These are phyloP conservation scores for Ustilaginoidea virens DNA, from an alignment of 2,329 filamentous ascomycete genomes.

Conservation along the genomic window DNA sequence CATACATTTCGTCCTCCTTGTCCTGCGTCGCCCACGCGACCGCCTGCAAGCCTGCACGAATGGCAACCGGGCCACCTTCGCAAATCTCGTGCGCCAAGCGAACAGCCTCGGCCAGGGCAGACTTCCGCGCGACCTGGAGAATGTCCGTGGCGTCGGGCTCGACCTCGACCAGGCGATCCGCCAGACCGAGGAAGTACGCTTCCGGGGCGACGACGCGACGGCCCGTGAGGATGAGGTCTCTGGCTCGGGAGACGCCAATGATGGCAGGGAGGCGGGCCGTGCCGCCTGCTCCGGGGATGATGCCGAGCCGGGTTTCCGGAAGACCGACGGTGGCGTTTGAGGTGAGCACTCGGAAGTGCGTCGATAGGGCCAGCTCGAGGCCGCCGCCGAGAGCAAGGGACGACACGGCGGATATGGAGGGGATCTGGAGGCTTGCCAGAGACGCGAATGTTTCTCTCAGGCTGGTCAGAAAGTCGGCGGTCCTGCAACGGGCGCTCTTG, in stretches of 20 bases:
- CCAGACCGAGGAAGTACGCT: slow-evolving; percentile 82
- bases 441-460: slow-evolving; percentile 63
- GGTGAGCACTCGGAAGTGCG: slow-evolving; percentile 75
- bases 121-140: slow-evolving; percentile 43
- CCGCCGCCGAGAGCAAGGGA: slow-evolving; percentile 84
- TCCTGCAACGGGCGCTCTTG: no score
- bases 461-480: slow-evolving; percentile 57
- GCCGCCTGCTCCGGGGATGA: slow-evolving; percentile 87
- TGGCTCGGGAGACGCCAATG: slow-evolving; percentile 66
- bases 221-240: slow-evolving; percentile 82
- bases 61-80: slow-evolving; percentile 73
- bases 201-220: slow-evolving; percentile 70
- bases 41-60: slow-evolving; percentile 65
- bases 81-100: slow-evolving; percentile 73
- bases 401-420: slow-evolving; percentile 77
- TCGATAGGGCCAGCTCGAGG: slow-evolving; percentile 80
- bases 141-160: slow-evolving; percentile 31
- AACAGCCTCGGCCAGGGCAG: slow-evolving; percentile 61
- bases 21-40: slow-evolving; percentile 58
- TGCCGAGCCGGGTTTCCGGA: slow-evolving; percentile 83
- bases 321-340: slow-evolving; percentile 67
- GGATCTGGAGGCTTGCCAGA: slow-evolving; percentile 64
- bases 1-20: slow-evolving; percentile 78
- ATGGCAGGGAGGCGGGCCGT: slow-evolving; percentile 75
- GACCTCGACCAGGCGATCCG: slow-evolving; percentile 78